phyloP scores from a whole-genome alignment of 2,329 filamentous ascomycete species.

The Nectriaceae sp. region DNA sequence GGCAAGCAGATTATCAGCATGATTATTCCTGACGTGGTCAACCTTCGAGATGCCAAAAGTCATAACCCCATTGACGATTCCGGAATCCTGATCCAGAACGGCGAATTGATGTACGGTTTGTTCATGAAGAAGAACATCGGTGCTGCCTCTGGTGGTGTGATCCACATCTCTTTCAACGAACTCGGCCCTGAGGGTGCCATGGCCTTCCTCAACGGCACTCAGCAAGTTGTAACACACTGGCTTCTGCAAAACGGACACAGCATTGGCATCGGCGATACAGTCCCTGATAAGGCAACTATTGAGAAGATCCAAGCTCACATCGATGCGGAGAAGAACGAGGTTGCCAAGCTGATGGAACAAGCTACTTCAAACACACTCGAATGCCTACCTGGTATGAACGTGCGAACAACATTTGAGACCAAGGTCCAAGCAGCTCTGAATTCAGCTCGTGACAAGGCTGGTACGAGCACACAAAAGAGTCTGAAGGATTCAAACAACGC shows the following conservation, averaged over 20 bases:
- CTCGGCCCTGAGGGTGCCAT: slow-evolving; percentile 84
- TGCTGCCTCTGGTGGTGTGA: slow-evolving; percentile 84
- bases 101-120: slow-evolving; percentile 87
- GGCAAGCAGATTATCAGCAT: slow-evolving; percentile 97
- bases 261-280: slow-evolving; percentile 97
- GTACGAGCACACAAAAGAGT: slow-evolving; percentile 87
- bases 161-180: slow-evolving; percentile 97
- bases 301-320: slow-evolving; percentile 82
- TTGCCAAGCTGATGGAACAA: slow-evolving; percentile 71
- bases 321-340: slow-evolving; percentile 76
- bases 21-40: slow-evolving; percentile 85
- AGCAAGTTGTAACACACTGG: slow-evolving; percentile 97
- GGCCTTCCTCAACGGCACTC: slow-evolving; percentile 92
- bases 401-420: slow-evolving; percentile 97
- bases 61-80: slow-evolving; percentile 70
- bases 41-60: slow-evolving; percentile 67
- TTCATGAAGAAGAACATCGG: slow-evolving; percentile 94
- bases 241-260: slow-evolving; percentile 94
- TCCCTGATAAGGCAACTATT: slow-evolving; percentile 85
- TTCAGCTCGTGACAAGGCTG: slow-evolving; percentile 93
- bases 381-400: slow-evolving; percentile 95
- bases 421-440: slow-evolving; percentile 94
- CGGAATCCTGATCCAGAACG: slow-evolving; percentile 80
- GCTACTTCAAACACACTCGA: slow-evolving; percentile 89
- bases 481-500: slow-evolving; percentile 96